phyloP scores from a whole-genome alignment of 2,329 filamentous ascomycete species.

The Diaporthe vaccinii region DNA sequence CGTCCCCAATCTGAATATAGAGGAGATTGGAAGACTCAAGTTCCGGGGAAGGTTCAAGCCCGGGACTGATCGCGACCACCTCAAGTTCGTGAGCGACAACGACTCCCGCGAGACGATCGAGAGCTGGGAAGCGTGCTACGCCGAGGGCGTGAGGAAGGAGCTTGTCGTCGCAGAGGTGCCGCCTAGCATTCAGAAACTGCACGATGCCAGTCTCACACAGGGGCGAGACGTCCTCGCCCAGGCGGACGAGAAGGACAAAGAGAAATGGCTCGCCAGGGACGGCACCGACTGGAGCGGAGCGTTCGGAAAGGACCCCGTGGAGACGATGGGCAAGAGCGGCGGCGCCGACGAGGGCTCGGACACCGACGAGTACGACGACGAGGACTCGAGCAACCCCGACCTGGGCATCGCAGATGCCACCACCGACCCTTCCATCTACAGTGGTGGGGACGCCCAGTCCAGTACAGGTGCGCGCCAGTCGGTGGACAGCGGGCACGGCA shows the following conservation, averaged over 20 bases:
- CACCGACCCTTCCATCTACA: constrained; percentile 43
- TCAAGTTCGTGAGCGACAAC: constrained; percentile 86
- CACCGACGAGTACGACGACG: constrained; percentile 54
- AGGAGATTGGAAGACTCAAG: constrained; percentile 83
- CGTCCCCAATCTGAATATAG: constrained; percentile 81
- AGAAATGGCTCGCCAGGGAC: constrained; percentile 82
- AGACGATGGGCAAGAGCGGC: constrained; percentile 50
- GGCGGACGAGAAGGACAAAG: constrained; percentile 78
- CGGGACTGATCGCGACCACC: constrained; percentile 89
- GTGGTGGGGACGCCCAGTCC: background rate
- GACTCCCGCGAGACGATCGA: constrained; percentile 93
- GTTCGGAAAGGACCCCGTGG: constrained; percentile 82
- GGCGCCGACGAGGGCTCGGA: constrained; percentile 49
- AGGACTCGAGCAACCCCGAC: constrained; percentile 59
- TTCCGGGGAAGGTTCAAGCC: constrained; percentile 89
- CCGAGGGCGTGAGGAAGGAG: constrained; percentile 84
- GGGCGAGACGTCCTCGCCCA: constrained; percentile 85
- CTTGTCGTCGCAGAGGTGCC: constrained; percentile 82
- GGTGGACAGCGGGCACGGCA: constrained; percentile 44
- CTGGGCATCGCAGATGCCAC: constrained; percentile 73
- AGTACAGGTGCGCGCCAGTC: constrained; percentile 41
- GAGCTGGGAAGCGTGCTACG: constrained; percentile 91
- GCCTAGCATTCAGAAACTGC: constrained; percentile 78
- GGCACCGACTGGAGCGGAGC: constrained; percentile 90
- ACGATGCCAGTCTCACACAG: constrained; percentile 84